Conservation (phyloP, 148 eudicot species). For the Cornus florida region DNA sequence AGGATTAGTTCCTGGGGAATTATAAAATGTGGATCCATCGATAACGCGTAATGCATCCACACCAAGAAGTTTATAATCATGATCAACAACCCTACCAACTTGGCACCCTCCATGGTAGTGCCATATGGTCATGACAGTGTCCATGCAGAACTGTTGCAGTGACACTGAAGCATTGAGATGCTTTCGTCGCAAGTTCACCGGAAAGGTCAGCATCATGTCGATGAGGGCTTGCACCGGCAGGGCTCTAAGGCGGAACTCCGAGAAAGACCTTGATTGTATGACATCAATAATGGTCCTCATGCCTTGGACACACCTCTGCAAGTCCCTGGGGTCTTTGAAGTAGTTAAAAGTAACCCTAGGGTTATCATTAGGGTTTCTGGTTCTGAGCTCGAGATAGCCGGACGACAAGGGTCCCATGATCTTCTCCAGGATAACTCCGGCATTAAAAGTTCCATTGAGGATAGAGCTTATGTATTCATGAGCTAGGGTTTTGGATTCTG, state of each 20-base stretch:
- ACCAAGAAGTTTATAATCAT: conserved; percentile 51
- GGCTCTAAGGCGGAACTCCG: conserved; percentile 34
- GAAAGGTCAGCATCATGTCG: conserved; percentile 29
- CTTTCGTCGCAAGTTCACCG: conserved; percentile 29
- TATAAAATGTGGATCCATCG: conserved; percentile 56
- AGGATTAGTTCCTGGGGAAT: conserved; percentile 66
- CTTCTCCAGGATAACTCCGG: conserved; percentile 47
- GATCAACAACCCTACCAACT: conserved; percentile 55
- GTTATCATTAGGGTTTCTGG: conserved; percentile 40
- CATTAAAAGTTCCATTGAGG: neutral
- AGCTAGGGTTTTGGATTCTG: too few species aligned
- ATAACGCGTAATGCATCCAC: conserved; percentile 49
- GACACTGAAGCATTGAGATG: conserved; percentile 31
- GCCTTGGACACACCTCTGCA: conserved; percentile 44
- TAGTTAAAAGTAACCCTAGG: conserved; percentile 61
- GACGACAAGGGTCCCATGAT: conserved; percentile 39
- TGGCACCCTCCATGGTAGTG: conserved; percentile 73
- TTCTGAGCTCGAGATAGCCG: conserved; percentile 34
- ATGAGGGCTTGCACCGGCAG: conserved; percentile 38
- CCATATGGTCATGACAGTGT: conserved; percentile 70
- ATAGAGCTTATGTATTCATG: too few species aligned
- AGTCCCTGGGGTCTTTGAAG: conserved; percentile 49
- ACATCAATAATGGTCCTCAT: conserved; percentile 44
- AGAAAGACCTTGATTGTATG: conserved; percentile 37
- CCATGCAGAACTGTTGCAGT: conserved; percentile 51